Evolutionary conservation across 1,284 basidiomycete genomes (phyloP).

Genomic region (Ganoderma resinaceum): DNA sequence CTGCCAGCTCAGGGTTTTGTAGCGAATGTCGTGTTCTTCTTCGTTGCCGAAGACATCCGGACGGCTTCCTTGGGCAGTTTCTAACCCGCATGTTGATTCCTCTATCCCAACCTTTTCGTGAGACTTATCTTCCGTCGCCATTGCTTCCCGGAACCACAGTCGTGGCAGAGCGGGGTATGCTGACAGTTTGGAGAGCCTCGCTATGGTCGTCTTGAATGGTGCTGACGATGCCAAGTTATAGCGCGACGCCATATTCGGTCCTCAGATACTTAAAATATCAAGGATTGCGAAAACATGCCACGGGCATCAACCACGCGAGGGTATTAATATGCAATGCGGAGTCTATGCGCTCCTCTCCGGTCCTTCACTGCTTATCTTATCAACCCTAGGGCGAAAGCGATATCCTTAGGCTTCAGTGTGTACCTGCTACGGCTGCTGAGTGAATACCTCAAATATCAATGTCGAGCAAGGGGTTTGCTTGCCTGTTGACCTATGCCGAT

Average conservation of each 20-base stretch:
- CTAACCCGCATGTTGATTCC: neutral
- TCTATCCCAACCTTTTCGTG: neutral
- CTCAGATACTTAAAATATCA: neutral
- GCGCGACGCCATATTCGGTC: neutral
- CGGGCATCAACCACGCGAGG: too few species aligned
- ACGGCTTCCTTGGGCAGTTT: neutral
- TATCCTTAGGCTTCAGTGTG: too few species aligned
- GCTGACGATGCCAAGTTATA: neutral
- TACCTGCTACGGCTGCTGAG: too few species aligned
- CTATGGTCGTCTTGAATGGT: neutral
- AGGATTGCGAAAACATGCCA: too few species aligned
- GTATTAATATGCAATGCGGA: too few species aligned
- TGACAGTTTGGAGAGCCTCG: neutral
- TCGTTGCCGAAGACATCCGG: slow-evolving; percentile 45
- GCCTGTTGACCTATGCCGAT: neutral
- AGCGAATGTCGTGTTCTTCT: slow-evolving; percentile 42
- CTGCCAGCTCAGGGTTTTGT: slow-evolving; percentile 56
- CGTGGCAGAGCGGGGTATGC: neutral
- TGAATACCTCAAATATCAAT: neutral
- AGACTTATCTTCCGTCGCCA: neutral
- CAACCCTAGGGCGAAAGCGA: too few species aligned
- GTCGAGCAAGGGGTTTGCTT: neutral
- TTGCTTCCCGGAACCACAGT: neutral
- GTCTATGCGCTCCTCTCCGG: too few species aligned
- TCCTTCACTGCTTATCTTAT: too few species aligned